Conservation (phyloP, 2,329 filamentous ascomycete genomes). For the Botrytis paeoniae region DNA sequence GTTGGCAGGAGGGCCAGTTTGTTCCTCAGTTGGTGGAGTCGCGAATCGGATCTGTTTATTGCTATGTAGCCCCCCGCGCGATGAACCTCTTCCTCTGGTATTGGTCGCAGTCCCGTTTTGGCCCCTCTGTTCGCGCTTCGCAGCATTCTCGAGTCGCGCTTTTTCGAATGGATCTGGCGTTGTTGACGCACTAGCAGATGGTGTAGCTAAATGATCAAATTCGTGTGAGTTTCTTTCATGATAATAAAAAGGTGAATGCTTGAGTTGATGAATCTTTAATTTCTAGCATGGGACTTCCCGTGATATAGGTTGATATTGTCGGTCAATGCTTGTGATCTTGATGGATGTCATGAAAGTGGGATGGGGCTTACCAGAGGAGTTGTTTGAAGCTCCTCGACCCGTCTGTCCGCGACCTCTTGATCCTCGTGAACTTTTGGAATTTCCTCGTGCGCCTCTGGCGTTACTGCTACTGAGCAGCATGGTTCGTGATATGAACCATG, state of each 20-base stretch:
- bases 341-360: constrained; percentile 21
- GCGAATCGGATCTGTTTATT: constrained; percentile 35
- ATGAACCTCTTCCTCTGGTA: constrained; percentile 28
- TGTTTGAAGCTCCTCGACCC: constrained; percentile 37
- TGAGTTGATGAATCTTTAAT: constrained; percentile 23
- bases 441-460: constrained; percentile 32
- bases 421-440: constrained; percentile 34
- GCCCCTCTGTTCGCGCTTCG: constrained; percentile 34
- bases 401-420: constrained; percentile 36
- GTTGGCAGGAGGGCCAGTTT: constrained; percentile 1
- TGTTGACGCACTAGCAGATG: constrained; percentile 21
- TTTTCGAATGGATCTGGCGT: constrained; percentile 33
- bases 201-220: constrained; percentile 23
- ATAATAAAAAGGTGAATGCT: constrained; percentile 17
- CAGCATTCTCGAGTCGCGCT: constrained; percentile 38
- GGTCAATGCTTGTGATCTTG: constrained; percentile 20
- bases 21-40: constrained; percentile 18
- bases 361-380: constrained; percentile 35
- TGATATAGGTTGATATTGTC: constrained; percentile 24
- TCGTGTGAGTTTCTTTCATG: constrained; percentile 14
- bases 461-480: constrained; percentile 35
- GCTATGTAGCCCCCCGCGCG: constrained; percentile 21
- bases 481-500: constrained; percentile 35
- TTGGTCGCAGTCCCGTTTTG: constrained; percentile 27
- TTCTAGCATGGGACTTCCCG: constrained; percentile 21